phyloP scores from a whole-genome alignment of 352 stramenopile genomes.

The Phytophthora tubulina region DNA sequence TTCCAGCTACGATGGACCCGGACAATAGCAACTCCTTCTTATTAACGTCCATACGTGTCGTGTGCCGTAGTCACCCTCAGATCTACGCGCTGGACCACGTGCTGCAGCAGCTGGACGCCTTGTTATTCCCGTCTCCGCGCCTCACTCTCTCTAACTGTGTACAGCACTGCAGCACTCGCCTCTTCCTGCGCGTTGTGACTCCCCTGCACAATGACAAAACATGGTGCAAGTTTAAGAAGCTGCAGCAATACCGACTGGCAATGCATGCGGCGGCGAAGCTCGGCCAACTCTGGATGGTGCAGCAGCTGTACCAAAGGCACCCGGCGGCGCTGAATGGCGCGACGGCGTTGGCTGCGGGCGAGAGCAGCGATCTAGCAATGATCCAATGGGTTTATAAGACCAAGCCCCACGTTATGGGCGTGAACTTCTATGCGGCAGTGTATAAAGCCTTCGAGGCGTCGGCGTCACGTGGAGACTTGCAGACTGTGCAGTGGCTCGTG shows the following conservation, averaged over 20 bases:
- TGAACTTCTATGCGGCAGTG: conserved; percentile 5
- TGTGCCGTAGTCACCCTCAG: not conserved
- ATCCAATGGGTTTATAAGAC: conserved; percentile 6
- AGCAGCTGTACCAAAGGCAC: conserved; percentile 13
- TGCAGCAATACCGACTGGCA: conserved; percentile 23
- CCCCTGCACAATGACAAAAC: conserved; percentile 6
- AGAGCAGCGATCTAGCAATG: not conserved
- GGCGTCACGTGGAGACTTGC: not conserved
- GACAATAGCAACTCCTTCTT: not conserved
- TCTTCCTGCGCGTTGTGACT: conserved; percentile 12
- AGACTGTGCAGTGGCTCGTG: conserved; percentile 7
- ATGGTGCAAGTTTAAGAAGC: conserved; percentile 13
- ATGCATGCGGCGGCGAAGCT: conserved; percentile 6
- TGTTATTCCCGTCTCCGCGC: conserved; percentile 5
- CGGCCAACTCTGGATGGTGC: conserved; percentile 18
- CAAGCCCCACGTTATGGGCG: not conserved
- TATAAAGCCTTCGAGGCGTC: conserved; percentile 4
- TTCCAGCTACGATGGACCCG: not conserved
- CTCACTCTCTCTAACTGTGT: conserved; percentile 15
- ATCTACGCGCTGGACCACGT: conserved; percentile 9
- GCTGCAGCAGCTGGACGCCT: conserved; percentile 10
- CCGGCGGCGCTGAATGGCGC: conserved; percentile 17
- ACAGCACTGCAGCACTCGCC: not conserved
- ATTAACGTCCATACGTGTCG: conserved; percentile 21
- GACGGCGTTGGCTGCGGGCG: conserved; percentile 3